Conservation (phyloP, 495 filamentous ascomycete species). For the Penicillium pulvis region DNA sequence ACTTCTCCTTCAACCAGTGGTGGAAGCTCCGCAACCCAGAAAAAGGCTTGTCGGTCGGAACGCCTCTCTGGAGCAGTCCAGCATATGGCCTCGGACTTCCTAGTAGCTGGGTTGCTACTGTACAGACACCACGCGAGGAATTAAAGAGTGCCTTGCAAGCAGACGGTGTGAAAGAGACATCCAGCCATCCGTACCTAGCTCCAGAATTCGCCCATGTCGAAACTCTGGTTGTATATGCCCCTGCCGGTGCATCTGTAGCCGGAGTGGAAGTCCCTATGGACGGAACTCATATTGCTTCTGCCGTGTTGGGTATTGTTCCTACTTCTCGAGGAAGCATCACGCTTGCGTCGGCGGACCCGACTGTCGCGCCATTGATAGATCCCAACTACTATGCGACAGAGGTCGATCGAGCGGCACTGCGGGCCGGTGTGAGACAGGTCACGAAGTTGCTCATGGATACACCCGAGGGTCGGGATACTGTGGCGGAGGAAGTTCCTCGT, state of each 20-base stretch:
- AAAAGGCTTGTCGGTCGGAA: slow-evolving; percentile 31
- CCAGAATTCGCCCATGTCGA: slow-evolving; percentile 14
- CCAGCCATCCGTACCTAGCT: slow-evolving; percentile 20
- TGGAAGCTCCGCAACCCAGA: slow-evolving; percentile 44
- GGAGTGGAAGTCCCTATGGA: slow-evolving; percentile 34
- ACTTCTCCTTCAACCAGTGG: slow-evolving; percentile 29
- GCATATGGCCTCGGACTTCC: slow-evolving; percentile 34
- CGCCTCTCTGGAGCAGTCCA: slow-evolving; percentile 16
- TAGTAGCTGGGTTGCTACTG: slow-evolving; percentile 25
- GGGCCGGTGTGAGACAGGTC: slow-evolving; percentile 24
- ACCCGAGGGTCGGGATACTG: slow-evolving; percentile 18
- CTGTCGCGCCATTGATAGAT: slow-evolving; percentile 38
- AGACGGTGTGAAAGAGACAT: slow-evolving; percentile 26
- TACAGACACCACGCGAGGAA: slow-evolving; percentile 12
- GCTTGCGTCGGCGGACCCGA: slow-evolving; percentile 33
- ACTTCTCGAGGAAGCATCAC: slow-evolving; percentile 47
- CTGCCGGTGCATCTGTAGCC: slow-evolving; percentile 18
- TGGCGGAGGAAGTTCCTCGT: slow-evolving; percentile 25
- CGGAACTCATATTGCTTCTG: slow-evolving; percentile 37
- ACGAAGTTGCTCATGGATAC: slow-evolving; percentile 18
- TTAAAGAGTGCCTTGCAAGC: slow-evolving; percentile 32
- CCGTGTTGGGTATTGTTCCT: slow-evolving; percentile 33
- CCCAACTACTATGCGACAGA: slow-evolving; percentile 46
- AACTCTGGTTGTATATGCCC: slow-evolving; percentile 33
- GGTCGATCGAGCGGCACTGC: slow-evolving; percentile 31